Evolutionary conservation across 2,329 filamentous ascomycete species (phyloP).

Genomic region (Chrysoporthe deuterocubensis): DNA sequence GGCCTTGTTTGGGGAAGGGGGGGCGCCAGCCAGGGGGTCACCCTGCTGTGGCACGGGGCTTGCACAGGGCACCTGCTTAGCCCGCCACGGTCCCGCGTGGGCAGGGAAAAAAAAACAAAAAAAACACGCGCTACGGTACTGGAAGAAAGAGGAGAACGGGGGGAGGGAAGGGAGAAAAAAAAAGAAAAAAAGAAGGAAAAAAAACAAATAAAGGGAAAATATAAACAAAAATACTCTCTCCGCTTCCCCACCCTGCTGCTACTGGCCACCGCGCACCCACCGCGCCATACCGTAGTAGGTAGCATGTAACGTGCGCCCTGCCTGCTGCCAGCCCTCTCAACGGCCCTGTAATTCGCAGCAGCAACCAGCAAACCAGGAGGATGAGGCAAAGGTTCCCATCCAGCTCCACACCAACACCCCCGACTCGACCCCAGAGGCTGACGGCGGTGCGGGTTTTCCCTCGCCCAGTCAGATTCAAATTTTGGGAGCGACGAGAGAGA

Average conservation of each 20-base stretch:
- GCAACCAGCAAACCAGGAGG: not conserved
- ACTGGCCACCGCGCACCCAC: too few relatives aligned
- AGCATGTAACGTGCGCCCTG: too few relatives aligned
- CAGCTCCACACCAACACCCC: too few relatives aligned
- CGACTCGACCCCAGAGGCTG: too few relatives aligned
- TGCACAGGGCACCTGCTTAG: constrained; percentile 19
- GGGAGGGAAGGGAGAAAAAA: not conserved
- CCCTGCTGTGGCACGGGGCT: not conserved
- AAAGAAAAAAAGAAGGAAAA: not conserved
- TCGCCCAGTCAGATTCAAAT: not conserved
- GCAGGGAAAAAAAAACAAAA: not conserved
- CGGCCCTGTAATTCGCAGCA: not conserved
- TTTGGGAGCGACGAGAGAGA: not conserved
- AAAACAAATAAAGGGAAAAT: not conserved
- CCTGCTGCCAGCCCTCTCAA: not conserved
- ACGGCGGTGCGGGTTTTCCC: not conserved
- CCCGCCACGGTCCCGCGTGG: constrained; percentile 17
- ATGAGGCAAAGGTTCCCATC: constrained; percentile 5
- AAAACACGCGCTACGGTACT: not conserved
- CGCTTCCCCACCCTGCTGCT: too few relatives aligned
- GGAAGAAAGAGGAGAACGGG: not conserved
- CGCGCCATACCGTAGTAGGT: too few relatives aligned
- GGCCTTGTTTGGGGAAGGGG: not conserved
- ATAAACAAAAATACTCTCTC: not conserved
- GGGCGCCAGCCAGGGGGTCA: constrained; percentile 20